A percentile compares a stretch with the other conserved stretches of the same genome.
These are phyloP conservation scores for Diaporthe batatas DNA, from an alignment of 2,329 filamentous ascomycete genomes.

Conservation along the genomic window DNA sequence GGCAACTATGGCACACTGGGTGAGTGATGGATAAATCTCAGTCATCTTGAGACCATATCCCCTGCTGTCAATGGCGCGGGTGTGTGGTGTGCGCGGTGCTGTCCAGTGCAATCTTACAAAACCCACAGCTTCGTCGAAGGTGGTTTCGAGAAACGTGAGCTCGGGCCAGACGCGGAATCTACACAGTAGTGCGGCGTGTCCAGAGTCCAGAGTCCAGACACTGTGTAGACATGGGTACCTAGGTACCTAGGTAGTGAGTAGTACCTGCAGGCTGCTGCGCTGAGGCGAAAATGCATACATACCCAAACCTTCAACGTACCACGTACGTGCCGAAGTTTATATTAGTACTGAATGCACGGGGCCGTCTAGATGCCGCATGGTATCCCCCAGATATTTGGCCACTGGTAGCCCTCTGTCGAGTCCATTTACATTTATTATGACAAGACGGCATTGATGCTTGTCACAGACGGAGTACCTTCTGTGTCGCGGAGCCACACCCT, in stretches of 20 bases:
- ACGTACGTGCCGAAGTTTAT: not conserved
- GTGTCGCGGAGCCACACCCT: conserved; percentile 1
- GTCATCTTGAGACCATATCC: conserved; percentile 67
- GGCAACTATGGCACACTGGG: conserved; percentile 88
- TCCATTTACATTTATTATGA: not conserved
- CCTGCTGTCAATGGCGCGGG: conserved; percentile 11
- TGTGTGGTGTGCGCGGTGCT: not conserved
- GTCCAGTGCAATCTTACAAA: conserved; percentile 16
- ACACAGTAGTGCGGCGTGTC: not conserved
- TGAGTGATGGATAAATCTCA: conserved; percentile 86
- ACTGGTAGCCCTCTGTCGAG: not conserved
- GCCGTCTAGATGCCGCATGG: not conserved
- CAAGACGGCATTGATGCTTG: not conserved
- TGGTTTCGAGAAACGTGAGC: conserved; percentile 39
- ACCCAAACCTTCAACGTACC: not conserved
- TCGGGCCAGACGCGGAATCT: conserved; percentile 31
- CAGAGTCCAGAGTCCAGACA: no score
- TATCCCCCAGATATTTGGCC: not conserved
- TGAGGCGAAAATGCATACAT: not conserved
- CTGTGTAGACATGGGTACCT: not conserved
- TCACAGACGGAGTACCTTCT: not conserved
- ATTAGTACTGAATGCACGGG: not conserved
- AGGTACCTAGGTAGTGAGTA: no score
- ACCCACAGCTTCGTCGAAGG: conserved; percentile 22
- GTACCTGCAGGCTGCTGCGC: not conserved